These are phyloP conservation scores for Magnaporthales sp. DNA, from an alignment of 2,329 filamentous ascomycete genomes.

Conservation along the genomic window DNA sequence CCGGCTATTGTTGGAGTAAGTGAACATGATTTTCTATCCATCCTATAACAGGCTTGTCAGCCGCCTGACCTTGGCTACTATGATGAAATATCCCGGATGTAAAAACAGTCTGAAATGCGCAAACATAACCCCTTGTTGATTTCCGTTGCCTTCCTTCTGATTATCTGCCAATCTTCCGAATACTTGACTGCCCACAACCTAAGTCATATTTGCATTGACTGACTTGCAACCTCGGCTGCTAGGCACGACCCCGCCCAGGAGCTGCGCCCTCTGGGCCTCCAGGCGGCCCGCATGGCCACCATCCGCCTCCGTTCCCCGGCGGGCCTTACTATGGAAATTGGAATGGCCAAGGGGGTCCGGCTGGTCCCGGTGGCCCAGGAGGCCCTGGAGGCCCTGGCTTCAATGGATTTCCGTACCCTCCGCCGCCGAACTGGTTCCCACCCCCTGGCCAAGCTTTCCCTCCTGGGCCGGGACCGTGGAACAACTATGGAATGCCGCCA, in stretches of 20 bases:
- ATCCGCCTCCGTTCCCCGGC: slow-evolving; percentile 1
- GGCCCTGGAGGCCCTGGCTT: slow-evolving; percentile 25
- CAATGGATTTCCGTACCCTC: slow-evolving; percentile 68
- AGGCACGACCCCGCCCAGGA: slow-evolving; percentile 10
- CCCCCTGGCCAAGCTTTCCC: slow-evolving; percentile 25
- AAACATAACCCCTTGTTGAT: slow-evolving; percentile 74
- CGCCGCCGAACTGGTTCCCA: slow-evolving; percentile 64
- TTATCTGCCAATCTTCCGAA: slow-evolving; percentile 21
- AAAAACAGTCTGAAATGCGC: slow-evolving; percentile 88
- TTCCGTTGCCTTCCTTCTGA: slow-evolving; percentile 99
- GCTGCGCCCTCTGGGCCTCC: slow-evolving; percentile 7
- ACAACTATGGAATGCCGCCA: slow-evolving; percentile 52
- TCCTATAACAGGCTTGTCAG: slow-evolving; percentile 6
- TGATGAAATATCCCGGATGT: slow-evolving; percentile 99
- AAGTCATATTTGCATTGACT: slow-evolving; percentile 4
- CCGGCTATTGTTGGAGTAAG: slow-evolving; percentile 96
- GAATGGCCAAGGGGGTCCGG: slow-evolving; percentile 13
- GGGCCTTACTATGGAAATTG: slow-evolving; percentile 6
- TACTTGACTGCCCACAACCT: background rate
- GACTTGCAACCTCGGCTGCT: slow-evolving; percentile 13
- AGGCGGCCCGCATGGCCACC: background rate
- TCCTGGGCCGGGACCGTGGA: slow-evolving; percentile 57
- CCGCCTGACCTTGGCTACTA: slow-evolving; percentile 27
- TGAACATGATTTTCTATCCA: slow-evolving; percentile 22
- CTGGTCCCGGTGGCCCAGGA: slow-evolving; percentile 12